A percentile compares a stretch with the other conserved stretches of the same genome.
phyloP scores from a whole-genome alignment of 257 asterid genomes.

The Catharanthus roseus region DNA sequence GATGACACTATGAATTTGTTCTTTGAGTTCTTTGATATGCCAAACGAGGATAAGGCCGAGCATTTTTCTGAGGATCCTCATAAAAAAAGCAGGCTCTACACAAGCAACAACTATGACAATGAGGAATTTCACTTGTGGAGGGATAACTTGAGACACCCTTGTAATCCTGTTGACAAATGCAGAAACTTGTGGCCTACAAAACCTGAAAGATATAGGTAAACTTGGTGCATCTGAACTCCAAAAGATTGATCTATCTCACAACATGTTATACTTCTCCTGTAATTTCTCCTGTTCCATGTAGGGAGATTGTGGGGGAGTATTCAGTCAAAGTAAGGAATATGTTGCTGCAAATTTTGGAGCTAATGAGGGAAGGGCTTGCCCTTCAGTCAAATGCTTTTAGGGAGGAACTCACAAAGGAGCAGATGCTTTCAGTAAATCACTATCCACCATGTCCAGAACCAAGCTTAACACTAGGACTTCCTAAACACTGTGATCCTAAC shows the following conservation, averaged over 20 bases:
- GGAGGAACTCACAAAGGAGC: slow-evolving; percentile 18
- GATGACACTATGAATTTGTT: slow-evolving; percentile 25
- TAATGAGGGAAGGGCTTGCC: slow-evolving; percentile 42
- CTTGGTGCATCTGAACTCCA: too few relatives aligned
- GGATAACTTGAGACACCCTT: slow-evolving; percentile 20
- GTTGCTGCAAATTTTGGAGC: slow-evolving; percentile 34
- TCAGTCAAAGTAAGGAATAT: slow-evolving; percentile 31
- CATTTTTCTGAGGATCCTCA: too few relatives aligned
- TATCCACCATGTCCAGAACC: slow-evolving; percentile 31
- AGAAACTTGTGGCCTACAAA: slow-evolving; percentile 31
- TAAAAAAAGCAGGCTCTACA: slow-evolving; percentile 38
- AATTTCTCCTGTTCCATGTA: slow-evolving; percentile 15
- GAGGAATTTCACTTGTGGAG: slow-evolving; percentile 27
- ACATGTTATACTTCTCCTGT: too few relatives aligned
- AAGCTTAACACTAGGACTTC: slow-evolving; percentile 26
- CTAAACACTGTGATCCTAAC: slow-evolving; percentile 26
- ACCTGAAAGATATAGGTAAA: slow-evolving; percentile 28
- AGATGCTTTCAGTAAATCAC: slow-evolving; percentile 21
- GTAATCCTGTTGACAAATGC: slow-evolving; percentile 28
- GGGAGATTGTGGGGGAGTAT: slow-evolving; percentile 37
- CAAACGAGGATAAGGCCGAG: too few relatives aligned
- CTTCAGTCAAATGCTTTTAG: slow-evolving; percentile 22
- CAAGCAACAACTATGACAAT: slow-evolving; percentile 23
- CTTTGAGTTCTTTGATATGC: slow-evolving; percentile 24
- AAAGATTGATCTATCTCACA: too few relatives aligned